Base-by-base conservation (phyloP, 495 filamentous ascomycete species). In the Penicillium cinerascens region DNA sequence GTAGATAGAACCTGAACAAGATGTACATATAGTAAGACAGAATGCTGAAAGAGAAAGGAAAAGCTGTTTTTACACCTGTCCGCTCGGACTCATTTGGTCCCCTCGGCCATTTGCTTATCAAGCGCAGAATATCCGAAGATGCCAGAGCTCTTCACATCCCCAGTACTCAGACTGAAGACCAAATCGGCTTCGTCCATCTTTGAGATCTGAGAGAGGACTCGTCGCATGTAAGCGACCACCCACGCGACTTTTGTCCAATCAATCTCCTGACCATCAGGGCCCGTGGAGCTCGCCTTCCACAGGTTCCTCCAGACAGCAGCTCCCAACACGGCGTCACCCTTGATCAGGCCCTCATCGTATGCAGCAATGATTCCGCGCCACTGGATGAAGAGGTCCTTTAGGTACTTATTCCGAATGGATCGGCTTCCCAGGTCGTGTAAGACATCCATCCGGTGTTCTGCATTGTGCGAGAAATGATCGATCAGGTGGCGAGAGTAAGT, bases 241-340 rank as follows among this genome's bases (percentile, higher is more conserved):
- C 79, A 75, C 1, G 88, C 91, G 51, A 97, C 64, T 43, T 78
- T 73, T 42, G 78, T 74, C 65, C 85, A 72, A 67, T 97, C 88
- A 20, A 91, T 75, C 36, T 90, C 85, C 42, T 66, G 46, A 1
- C 68, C 70, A 56, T 73, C 68, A 3, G 71, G 61, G 3, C 58
- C 69, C 13, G 58, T 66, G 20, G 65, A 54, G 25, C 74, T 75
- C 11, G 81, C 89, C 72, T 90, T 88, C 73, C 88, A 96, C 37
- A 97, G 57, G 68, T 98, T 98, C 58, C 92, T 81, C 93, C 93
- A 98, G 26, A 97, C 77, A 11, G 95, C 93, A 25, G 87, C 78
- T 5, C 90, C 92, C 13, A 96, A 76, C 49, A 92, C 86, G 37
- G 91, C 86, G 65, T 97, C 92, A 1, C 88, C 88, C 64, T 85